Evolutionary conservation across 1,139 yeast species (phyloP), one percentile per base, ranked within the genome.

Genomic region (Hyphopichia khmerensis): DNA sequence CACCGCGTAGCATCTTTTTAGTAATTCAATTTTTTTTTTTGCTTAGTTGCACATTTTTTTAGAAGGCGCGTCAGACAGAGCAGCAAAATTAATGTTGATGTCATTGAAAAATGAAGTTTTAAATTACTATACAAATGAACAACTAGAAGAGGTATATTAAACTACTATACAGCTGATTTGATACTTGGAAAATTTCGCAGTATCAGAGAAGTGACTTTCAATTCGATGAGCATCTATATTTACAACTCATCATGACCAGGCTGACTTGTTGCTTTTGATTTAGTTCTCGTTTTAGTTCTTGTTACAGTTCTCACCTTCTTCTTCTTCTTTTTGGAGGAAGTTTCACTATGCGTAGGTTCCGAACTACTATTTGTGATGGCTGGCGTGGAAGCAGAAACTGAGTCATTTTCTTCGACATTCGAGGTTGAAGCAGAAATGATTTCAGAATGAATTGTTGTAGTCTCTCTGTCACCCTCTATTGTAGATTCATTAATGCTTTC

Each of bases 231-330:
- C n/a, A 13, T 9, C 29, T 26, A 26, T 26, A 13, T 14, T 32
- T 13, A 32, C 34, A 32, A 32, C 17, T 32, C 34, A 18, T 32
- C 34, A 18, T 32, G 34, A n/a, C 7, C n/a, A 13, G 36, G 29
- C 10, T 18, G 14, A 33, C 10, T 17, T 16, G 35, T 21, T 19
- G 27, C 15, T 19, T 10, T n/a, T n/a, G 27, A 13, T 14, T 34
- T 34, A 5, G 29, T 9, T 17, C 17, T 34, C 11, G 36, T 34
- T 23, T 18, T 34, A 4, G 18, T 34, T 19, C 13, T 32, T 3
- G 34, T 32, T 4, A n/a, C 17, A 10, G 34, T 32, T 32, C 34
- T 32, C n/a, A 16, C 17, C n/a, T 16, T 34, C 29, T 7, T 34
- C 10, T 4, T 21, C 17, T 21, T 34, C 36, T 9, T 34, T 14